Conservation (phyloP, 768 basidiomycete genomes). For the Cantharellus cinnabarinus region DNA sequence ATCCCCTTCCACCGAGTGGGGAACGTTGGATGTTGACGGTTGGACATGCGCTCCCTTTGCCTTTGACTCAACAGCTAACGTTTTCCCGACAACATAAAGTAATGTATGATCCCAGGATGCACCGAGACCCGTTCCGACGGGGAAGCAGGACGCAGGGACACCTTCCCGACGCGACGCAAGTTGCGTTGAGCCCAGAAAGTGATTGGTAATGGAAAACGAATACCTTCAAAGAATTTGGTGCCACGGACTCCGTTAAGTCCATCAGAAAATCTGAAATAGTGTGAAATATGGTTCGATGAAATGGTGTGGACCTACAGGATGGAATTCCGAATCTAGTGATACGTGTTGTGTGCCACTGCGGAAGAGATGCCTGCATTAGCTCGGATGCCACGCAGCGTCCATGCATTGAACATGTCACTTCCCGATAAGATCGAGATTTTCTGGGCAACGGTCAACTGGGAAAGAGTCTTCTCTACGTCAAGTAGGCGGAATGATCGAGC, state of each 20-base stretch:
- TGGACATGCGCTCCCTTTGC: constrained; percentile 39
- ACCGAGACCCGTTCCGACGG: constrained; percentile 40
- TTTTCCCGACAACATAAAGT: constrained; percentile 36
- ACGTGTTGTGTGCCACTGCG: constrained; percentile 50
- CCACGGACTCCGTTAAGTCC: constrained; percentile 42
- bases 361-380: neutral
- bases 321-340: constrained; percentile 53
- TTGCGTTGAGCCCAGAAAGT: too few species aligned
- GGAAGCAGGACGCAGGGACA: neutral
- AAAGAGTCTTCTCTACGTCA: constrained; percentile 36
- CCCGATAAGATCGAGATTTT: constrained; percentile 52
- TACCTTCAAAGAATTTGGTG: neutral
- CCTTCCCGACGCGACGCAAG: constrained; percentile 18
- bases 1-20: constrained; percentile 20
- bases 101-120: constrained; percentile 55
- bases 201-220: constrained; percentile 19
- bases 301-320: constrained; percentile 20
- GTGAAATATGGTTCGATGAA: neutral
- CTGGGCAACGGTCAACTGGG: constrained; percentile 48
- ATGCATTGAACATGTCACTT: constrained; percentile 22
- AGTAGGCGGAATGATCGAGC: neutral
- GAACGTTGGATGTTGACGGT: constrained; percentile 55
- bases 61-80: constrained; percentile 58
- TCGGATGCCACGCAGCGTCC: neutral
- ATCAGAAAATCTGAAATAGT: constrained; percentile 38